phyloP scores from a whole-genome alignment of 495 filamentous ascomycete species.

The Thermothielavioides terrestris region DNA sequence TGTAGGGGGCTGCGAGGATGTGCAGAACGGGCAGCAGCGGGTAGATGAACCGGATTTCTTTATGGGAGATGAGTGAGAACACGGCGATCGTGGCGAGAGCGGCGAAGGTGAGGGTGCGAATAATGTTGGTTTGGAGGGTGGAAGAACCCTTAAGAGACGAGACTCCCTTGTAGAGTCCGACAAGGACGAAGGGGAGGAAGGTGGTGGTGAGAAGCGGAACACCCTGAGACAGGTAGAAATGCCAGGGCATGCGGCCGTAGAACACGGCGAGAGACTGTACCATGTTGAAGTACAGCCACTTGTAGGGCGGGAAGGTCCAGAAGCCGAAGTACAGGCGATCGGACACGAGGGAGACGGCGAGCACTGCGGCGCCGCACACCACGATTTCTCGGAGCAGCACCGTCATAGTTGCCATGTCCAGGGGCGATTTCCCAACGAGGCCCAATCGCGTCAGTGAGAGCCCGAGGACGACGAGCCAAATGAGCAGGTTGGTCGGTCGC shows the following conservation, averaged over 20 bases:
- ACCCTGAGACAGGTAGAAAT: slow-evolving; percentile 89
- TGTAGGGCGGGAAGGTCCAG: slow-evolving; percentile 85
- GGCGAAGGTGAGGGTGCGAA: slow-evolving; percentile 53
- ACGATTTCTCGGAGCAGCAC: slow-evolving; percentile 52
- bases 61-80: slow-evolving; percentile 81
- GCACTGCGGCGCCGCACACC: slow-evolving; percentile 57
- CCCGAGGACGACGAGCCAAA: slow-evolving; percentile 60
- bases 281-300: slow-evolving; percentile 89
- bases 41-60: slow-evolving; percentile 96
- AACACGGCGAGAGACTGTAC: slow-evolving; percentile 77
- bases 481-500: slow-evolving; percentile 79
- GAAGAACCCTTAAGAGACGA: slow-evolving; percentile 25
- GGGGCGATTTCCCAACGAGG: slow-evolving; percentile 29
- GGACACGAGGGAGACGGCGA: slow-evolving; percentile 54
- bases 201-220: slow-evolving; percentile 82
- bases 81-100: slow-evolving; percentile 49
- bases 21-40: slow-evolving; percentile 82
- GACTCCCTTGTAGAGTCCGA: slow-evolving; percentile 51
- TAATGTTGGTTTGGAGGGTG: slow-evolving; percentile 32
- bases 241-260: slow-evolving; percentile 85
- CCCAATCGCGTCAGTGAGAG: slow-evolving; percentile 35
- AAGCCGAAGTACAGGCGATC: slow-evolving; percentile 77
- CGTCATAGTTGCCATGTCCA: slow-evolving; percentile 38
- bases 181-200: slow-evolving; percentile 62
- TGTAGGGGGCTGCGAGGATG: slow-evolving; percentile 60